Conservation (phyloP, 768 basidiomycete genomes). For the Solioccasus polychromus region DNA sequence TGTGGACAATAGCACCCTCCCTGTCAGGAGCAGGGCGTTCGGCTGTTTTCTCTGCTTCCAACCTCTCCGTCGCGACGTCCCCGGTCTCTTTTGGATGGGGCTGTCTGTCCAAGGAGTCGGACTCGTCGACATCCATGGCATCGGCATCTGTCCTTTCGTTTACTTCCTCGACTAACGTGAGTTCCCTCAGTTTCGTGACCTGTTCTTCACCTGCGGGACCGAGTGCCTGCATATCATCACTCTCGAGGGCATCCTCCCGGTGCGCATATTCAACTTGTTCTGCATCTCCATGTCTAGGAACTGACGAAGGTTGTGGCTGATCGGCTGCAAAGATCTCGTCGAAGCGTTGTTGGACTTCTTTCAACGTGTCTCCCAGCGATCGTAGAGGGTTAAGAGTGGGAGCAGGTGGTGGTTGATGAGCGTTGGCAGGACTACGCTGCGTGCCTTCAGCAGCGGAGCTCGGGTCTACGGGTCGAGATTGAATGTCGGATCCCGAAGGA, state of each 20-base stretch:
- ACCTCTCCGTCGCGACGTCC: conserved; percentile 23
- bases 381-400: conserved; percentile 57
- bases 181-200: conserved; percentile 74
- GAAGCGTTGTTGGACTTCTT: conserved; percentile 79
- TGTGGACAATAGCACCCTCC: conserved; percentile 48
- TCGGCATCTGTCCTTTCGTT: conserved; percentile 35
- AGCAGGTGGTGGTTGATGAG: conserved; percentile 37
- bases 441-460: conserved; percentile 41
- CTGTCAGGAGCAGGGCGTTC: conserved; percentile 30
- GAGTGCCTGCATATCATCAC: conserved; percentile 81
- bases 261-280: conserved; percentile 66
- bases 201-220: conserved; percentile 86
- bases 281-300: conserved; percentile 36
- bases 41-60: conserved; percentile 28
- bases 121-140: conserved; percentile 51
- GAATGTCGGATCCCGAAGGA: conserved; percentile 3
- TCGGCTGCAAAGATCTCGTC: conserved; percentile 68
- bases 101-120: conserved; percentile 4
- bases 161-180: conserved; percentile 69
- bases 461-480: conserved; percentile 16
- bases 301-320: conserved; percentile 27
- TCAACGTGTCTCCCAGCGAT: conserved; percentile 78
- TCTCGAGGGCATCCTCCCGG: conserved; percentile 61
- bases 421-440: conserved; percentile 43
- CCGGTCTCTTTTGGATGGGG: conserved; percentile 26